phyloP scores from a whole-genome alignment of 768 basidiomycete genomes.

The Boletus tylopilopsis region DNA sequence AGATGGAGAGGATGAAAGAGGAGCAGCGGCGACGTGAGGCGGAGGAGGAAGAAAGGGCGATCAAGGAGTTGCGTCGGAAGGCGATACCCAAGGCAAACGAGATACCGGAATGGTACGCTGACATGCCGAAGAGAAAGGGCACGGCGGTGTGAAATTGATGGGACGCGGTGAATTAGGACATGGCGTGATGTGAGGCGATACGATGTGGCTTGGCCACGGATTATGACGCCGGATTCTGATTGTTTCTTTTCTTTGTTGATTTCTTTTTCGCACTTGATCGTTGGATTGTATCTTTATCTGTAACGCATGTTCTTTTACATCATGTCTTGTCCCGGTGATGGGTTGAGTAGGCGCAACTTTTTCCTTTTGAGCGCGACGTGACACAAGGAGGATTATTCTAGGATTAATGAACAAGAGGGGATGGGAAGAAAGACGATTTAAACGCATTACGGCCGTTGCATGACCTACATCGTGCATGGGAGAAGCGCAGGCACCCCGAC shows the following conservation, averaged over 20 bases:
- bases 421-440: conserved; percentile 16
- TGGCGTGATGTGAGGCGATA: conserved; percentile 17
- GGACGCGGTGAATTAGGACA: conserved; percentile 2
- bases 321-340: conserved; percentile 3
- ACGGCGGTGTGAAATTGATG: conserved; percentile 14
- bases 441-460: conserved; percentile 20
- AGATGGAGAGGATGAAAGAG: conserved; percentile 45
- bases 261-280: not conserved
- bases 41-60: conserved; percentile 56
- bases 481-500: conserved; percentile 22
- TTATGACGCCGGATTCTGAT: not conserved
- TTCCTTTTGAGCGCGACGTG: conserved; percentile 3
- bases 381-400: conserved; percentile 19
- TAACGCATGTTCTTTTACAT: conserved; percentile 17
- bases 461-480: conserved; percentile 11
- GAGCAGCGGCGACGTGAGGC: conserved; percentile 43
- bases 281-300: conserved; percentile 13
- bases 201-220: conserved; percentile 13
- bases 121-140: conserved; percentile 55
- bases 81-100: conserved; percentile 67
- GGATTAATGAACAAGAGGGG: conserved; percentile 22
- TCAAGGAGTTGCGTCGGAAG: conserved; percentile 57
- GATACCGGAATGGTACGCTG: conserved; percentile 75
- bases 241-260: conserved; percentile 5
- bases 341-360: not conserved